Conservation (phyloP, 495 filamentous ascomycete species). For the Aeminium ludgeri region DNA sequence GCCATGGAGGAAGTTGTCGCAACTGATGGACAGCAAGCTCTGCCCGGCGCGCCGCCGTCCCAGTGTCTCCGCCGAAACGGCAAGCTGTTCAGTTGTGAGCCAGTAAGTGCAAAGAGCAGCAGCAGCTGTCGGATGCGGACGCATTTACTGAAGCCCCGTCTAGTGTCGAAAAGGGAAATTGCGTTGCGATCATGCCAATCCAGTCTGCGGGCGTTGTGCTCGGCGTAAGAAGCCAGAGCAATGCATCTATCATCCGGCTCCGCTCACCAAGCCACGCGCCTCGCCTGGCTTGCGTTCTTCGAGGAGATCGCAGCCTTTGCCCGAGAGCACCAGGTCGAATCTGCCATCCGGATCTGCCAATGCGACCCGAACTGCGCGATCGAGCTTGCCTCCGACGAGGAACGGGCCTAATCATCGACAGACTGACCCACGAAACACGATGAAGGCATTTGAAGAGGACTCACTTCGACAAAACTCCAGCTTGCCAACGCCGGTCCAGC, state of each 20-base stretch:
- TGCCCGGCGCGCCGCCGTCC: too few species aligned
- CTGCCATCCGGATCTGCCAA: background rate
- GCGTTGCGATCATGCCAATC: slow-evolving; percentile 13
- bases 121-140: background rate
- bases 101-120: background rate
- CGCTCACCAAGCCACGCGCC: slow-evolving; percentile 11
- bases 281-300: background rate
- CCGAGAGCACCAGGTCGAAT: background rate
- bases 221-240: slow-evolving; percentile 14
- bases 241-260: slow-evolving; percentile 16
- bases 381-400: too few species aligned
- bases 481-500: too few species aligned
- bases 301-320: background rate
- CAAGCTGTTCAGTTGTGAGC: slow-evolving; percentile 15
- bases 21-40: too few species aligned
- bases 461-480: too few species aligned
- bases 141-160: too few species aligned
- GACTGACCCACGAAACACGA: background rate
- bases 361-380: background rate
- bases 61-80: slow-evolving; percentile 5
- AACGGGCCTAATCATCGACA: too few species aligned
- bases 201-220: slow-evolving; percentile 13
- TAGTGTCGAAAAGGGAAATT: slow-evolving; percentile 15
- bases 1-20: too few species aligned
- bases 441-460: too few species aligned